Base-by-base conservation (phyloP, 192 early-diverging fungal genomes). In the Podila epicladia region DNA sequence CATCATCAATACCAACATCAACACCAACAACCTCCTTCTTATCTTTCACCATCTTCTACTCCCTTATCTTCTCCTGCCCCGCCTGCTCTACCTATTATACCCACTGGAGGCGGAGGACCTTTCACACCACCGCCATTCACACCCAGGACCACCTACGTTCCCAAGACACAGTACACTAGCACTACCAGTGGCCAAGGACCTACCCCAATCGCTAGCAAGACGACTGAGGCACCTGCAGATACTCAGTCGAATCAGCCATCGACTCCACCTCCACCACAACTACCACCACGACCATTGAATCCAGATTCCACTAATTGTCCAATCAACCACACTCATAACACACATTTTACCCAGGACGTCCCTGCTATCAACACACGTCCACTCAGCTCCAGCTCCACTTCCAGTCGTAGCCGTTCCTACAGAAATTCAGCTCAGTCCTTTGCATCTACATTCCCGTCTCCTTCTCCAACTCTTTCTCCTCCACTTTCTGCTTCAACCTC, bases 401-500 rank as follows among this genome's bases (percentile, higher is more conserved):
- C 53, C n/a, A 55, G n/a, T 26, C 53, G 24, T 5, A n/a, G 26
- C 24, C 53, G 53, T 55, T 26, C 53, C 6, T 22, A 24, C 53
- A n/a, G 53, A 55, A n/a, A 24, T 55, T 55, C 24, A 6, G 24
- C 53, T 17, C 20, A 55, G 24, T 24, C 53, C 20, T 55, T 55
- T 20, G 53, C 53, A 55, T 24, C 53, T 6, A 0, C 53, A 55
- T 26, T 55, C 22, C 24, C 53, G 8, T 55, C 53, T 22, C 53
- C 53, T 55, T 55, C 19, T 22, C 22, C 53, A 55, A 24, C 53
- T 55, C 53, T 35, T 38, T 67, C 65, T 58, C 53, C 48, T 24
- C 62, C 48, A 66, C 35, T 9, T 29, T 58, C 67, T 62, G 67
- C 66, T 35, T 53, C 60, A 38, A 48, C 72, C 6, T 55, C 53